These are phyloP conservation scores for Solanum commersonii DNA, from an alignment of 257 asterid genomes.

Conservation along the genomic window DNA sequence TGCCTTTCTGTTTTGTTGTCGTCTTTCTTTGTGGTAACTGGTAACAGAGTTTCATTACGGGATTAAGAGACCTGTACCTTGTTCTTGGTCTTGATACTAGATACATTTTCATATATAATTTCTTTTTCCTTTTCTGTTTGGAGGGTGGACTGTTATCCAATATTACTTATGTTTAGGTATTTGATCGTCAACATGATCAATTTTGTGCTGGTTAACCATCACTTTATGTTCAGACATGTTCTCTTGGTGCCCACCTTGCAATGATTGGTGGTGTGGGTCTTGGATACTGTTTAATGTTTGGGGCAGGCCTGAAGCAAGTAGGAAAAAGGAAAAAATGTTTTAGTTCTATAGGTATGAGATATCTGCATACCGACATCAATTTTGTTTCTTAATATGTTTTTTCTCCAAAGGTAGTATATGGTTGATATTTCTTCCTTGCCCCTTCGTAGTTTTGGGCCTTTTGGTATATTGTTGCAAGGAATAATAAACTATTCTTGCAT, in stretches of 20 bases:
- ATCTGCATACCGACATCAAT: not conserved
- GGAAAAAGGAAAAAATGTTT: not conserved
- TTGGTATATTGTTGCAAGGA: not conserved
- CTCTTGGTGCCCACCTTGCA: not conserved
- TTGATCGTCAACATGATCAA: not conserved
- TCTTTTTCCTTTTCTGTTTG: not conserved
- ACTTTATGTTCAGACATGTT: not conserved
- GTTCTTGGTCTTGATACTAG: not conserved
- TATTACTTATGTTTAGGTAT: not conserved
- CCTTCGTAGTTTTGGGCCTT: not conserved
- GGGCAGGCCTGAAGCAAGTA: not conserved
- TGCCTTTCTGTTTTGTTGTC: not conserved
- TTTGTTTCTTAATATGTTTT: not conserved
- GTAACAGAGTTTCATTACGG: not conserved
- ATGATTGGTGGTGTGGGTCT: not conserved
- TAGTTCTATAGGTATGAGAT: not conserved
- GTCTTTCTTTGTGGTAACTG: not conserved
- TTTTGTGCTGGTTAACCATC: not conserved
- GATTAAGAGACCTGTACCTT: not conserved
- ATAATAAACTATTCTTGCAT: not conserved
- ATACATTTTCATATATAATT: not conserved
- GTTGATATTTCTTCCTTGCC: not conserved
- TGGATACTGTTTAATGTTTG: not conserved
- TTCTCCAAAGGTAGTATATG: not conserved
- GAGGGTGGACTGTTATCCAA: not conserved